phyloP scores from a whole-genome alignment of 2,329 filamentous ascomycete genomes.

The Fusarium palustre region DNA sequence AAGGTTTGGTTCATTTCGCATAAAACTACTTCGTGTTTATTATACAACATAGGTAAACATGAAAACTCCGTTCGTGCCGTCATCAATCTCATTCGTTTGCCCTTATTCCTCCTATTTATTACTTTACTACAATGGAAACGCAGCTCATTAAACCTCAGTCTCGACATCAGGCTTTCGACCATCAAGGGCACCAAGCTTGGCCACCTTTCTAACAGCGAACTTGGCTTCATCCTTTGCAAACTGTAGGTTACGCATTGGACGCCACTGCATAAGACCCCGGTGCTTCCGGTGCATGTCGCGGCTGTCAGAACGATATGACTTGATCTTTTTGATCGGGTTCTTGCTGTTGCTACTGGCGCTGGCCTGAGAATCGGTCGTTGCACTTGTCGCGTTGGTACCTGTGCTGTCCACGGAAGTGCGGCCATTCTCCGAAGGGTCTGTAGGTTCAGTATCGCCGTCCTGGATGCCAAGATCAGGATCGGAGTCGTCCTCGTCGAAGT shows the following conservation, averaged over 20 bases:
- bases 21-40: slow-evolving; percentile 30
- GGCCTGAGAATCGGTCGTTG: slow-evolving; percentile 49
- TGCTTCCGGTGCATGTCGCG: slow-evolving; percentile 86
- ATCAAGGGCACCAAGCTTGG: slow-evolving; percentile 79
- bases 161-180: slow-evolving; percentile 90
- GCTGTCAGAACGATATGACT: slow-evolving; percentile 74
- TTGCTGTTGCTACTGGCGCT: slow-evolving; percentile 58
- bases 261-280: slow-evolving; percentile 94
- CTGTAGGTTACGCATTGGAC: slow-evolving; percentile 83
- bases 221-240: slow-evolving; percentile 91
- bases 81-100: slow-evolving; percentile 32
- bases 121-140: slow-evolving; percentile 5
- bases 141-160: slow-evolving; percentile 69
- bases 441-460: slow-evolving; percentile 60
- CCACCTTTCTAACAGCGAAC: slow-evolving; percentile 80
- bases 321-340: slow-evolving; percentile 68
- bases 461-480: slow-evolving; percentile 69
- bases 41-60: slow-evolving; percentile 29
- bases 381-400: slow-evolving; percentile 47
- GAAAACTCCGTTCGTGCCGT: slow-evolving; percentile 30
- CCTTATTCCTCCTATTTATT: background rate
- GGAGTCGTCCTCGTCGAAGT: slow-evolving; percentile 55
- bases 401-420: slow-evolving; percentile 56
- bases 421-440: slow-evolving; percentile 46
- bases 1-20: slow-evolving; percentile 6